These are phyloP conservation scores for Ascochyta pisi DNA, from an alignment of 2,329 filamentous ascomycete genomes.

Conservation along the genomic window DNA sequence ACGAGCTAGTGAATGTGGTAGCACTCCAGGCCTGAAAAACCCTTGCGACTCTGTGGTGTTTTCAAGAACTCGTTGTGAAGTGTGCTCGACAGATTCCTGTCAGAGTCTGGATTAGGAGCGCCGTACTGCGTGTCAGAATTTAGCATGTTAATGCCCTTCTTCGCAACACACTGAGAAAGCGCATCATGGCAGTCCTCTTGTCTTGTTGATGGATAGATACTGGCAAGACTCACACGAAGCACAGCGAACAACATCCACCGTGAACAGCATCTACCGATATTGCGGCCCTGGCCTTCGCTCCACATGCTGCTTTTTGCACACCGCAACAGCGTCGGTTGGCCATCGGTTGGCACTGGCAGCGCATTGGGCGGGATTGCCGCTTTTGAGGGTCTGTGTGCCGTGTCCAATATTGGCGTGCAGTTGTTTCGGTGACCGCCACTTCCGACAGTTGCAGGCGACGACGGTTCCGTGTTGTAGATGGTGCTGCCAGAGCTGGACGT, in stretches of 20 bases:
- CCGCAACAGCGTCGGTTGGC: conserved; percentile 27
- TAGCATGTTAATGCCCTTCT: background rate
- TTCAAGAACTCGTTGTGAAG: conserved; percentile 9
- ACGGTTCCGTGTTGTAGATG: conserved; percentile 11
- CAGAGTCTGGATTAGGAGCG: background rate
- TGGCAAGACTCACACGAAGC: background rate
- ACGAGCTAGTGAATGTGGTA: conserved; percentile 3
- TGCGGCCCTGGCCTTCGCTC: conserved; percentile 15
- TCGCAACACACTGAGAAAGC: background rate
- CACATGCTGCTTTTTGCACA: conserved; percentile 30
- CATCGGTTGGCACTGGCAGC: conserved; percentile 33
- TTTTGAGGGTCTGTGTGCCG: conserved; percentile 41
- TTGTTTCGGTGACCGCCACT: conserved; percentile 31
- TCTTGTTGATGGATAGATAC: background rate
- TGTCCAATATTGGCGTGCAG: conserved; percentile 46
- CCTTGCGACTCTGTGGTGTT: background rate
- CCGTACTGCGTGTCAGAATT: background rate
- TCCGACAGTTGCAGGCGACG: conserved; percentile 26
- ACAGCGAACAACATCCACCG: background rate
- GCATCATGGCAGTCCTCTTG: background rate
- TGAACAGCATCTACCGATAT: background rate
- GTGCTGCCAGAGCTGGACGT: conserved; percentile 5
- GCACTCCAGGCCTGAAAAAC: background rate
- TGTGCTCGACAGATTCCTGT: conserved; percentile 2
- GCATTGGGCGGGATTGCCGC: conserved; percentile 39